A percentile compares a stretch with the other conserved stretches of the same genome.
Evolutionary conservation across 805 yeast genomes (phyloP).

Genomic region (Saturnispora mendoncae): DNA sequence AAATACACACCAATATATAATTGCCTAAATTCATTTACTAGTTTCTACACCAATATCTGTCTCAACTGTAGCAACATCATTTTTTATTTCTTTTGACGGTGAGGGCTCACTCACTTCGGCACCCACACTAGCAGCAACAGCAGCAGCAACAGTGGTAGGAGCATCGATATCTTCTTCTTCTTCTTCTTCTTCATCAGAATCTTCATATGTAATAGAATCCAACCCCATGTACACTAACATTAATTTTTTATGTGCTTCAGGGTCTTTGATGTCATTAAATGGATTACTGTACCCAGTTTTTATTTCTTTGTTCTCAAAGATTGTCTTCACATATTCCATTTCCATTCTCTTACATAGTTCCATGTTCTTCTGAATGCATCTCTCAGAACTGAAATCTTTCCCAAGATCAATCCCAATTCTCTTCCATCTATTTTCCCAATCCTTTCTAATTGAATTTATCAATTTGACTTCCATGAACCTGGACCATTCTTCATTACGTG

Average conservation of each 20-base stretch:
- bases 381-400: slow-evolving; percentile 23
- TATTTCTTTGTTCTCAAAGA: slow-evolving; percentile 26
- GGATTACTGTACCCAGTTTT: slow-evolving; percentile 21
- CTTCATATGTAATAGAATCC: slow-evolving; percentile 29
- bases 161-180: not conserved
- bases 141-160: not conserved
- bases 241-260: slow-evolving; percentile 27
- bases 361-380: slow-evolving; percentile 25
- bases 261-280: slow-evolving; percentile 25
- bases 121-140: not conserved
- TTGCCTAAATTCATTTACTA: no score
- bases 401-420: slow-evolving; percentile 29
- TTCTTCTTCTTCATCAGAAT: slow-evolving; percentile 20
- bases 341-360: slow-evolving; percentile 28
- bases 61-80: no score
- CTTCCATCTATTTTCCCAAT: slow-evolving; percentile 36
- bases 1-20: no score
- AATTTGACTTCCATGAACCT: slow-evolving; percentile 28
- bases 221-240: slow-evolving; percentile 31
- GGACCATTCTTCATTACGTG: slow-evolving; percentile 30
- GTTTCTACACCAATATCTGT: no score
- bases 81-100: no score
- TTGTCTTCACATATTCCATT: slow-evolving; percentile 18
- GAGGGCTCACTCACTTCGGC: no score
- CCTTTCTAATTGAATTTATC: slow-evolving; percentile 26